Evolutionary conservation across 441 rosid species (phyloP), one percentile per base, ranked within the genome.

Genomic region (Mallotus japonicus): DNA sequence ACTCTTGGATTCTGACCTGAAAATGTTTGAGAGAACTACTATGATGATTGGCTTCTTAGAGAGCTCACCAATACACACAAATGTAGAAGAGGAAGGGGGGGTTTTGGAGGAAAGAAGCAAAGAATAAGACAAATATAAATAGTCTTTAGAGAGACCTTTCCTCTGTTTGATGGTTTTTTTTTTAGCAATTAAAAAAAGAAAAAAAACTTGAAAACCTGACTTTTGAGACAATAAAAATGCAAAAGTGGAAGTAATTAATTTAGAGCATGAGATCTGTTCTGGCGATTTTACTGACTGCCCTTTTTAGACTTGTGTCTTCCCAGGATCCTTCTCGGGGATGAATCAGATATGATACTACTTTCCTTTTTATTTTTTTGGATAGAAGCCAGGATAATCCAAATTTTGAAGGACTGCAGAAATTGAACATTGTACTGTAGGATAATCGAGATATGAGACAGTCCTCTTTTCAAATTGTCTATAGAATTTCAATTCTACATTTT

Each of bases 121-220:
- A 0, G 76, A 76, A 75, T 20, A 59, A 32, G 79, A 71, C 68
- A 75, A 62, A 61, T 28, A 22, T 50, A 11, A 17, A 22, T 77
- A 69, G 80, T 79, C 82, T 64, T 78, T 44, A 20, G 58, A 79
- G 76, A 74, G 19, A 77, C 82, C 34, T 76, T 80, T 11, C 73
- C 73, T 47, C 70, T 85, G 24, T 73, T 76, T 56, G 42, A 69
- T 53, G 79, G 73, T 22, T 24, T 50, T 15, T 50, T 50, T 15
- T 50, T 50, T 50, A 28, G 32, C 32, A 28, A 28, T 28, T 28
- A 28, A 28, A 28, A 28, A 28, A 28, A 28, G 28, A 24, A 28
- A 49, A 11, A 49, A 49, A 73, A 73, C 75, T 79, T 11, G 83
- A 67, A 17, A 47, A 37, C 28, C 46, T 42, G 65, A 60, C 32